Conservation (phyloP, 208 protist species). For the Leishmania major region DNA sequence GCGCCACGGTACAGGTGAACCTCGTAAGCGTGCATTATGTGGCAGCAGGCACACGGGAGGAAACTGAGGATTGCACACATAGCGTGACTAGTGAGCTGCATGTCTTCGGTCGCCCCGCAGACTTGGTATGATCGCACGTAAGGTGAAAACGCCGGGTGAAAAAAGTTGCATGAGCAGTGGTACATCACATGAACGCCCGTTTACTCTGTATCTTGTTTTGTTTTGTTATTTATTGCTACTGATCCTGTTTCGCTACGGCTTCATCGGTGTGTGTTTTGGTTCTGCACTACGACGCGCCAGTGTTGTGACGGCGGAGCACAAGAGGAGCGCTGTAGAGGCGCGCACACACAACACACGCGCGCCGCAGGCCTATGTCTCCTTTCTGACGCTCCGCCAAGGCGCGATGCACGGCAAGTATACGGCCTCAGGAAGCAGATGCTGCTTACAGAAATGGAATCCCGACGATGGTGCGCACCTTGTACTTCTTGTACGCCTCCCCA, state of each 20-base stretch:
- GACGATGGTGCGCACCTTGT: slow-evolving; percentile 63
- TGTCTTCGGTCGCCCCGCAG: neutral
- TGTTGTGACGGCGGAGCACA: neutral
- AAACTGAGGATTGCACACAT: neutral
- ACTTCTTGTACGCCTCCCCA: slow-evolving; percentile 86
- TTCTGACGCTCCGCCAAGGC: neutral
- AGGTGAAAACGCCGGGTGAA: neutral
- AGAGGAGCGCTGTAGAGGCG: neutral
- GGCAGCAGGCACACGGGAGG: neutral
- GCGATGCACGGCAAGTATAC: neutral
- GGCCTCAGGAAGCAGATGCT: neutral
- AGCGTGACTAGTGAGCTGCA: neutral
- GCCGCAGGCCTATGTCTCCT: neutral
- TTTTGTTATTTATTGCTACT: too few relatives aligned
- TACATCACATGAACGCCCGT: neutral
- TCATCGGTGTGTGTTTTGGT: too few relatives aligned
- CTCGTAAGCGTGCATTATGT: neutral
- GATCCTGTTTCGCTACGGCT: too few relatives aligned
- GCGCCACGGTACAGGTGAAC: neutral
- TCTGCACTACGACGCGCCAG: too few relatives aligned
- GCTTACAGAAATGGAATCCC: slow-evolving; percentile 87
- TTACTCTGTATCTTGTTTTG: neutral
- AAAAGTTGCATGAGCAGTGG: neutral
- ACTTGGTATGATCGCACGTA: neutral
- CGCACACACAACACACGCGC: neutral